Evolutionary conservation across 2,329 filamentous ascomycete species (phyloP), one percentile per base, ranked within the genome.

Genomic region (Fusarium xylarioides): DNA sequence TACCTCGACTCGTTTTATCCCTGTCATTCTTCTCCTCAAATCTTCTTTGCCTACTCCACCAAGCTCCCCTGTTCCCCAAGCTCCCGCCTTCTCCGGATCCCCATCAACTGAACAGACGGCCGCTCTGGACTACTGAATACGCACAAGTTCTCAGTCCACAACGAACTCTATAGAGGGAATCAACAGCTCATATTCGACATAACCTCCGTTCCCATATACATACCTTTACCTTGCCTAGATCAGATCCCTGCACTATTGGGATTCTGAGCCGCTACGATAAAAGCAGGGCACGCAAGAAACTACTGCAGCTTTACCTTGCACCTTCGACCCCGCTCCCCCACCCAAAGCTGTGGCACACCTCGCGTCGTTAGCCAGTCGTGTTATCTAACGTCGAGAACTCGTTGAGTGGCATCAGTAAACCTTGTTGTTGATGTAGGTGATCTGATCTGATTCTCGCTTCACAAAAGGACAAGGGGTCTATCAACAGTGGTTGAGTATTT

Each of bases 301-400:
- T 73, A 74, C 76, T 76, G 64, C 70, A 68, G 63, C 69, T 66
- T 70, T 64, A 74, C 75, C 75, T 76, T 76, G 70, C 63, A 67
- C 57, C 63, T 58, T 44, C 44, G 65, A 74, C 76, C 76, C 76
- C 76, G 75, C 76, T 71, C 73, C 76, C 74, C 76, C 76, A 77
- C 76, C 66, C 60, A 50, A 70, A 73, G 62, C 53, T 73, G 67
- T 74, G 62, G 70, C 68, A 68, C 74, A 70, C 69, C 69, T 71
- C 58, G 66, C 76, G 65, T 76, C 54, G 62, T 61, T 70, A 68
- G 59, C 66, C 71, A 76, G 70, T 77, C 74, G 69, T 63, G 72
- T 76, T 76, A 77, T 77, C 76, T 77, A 73, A 76, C 75, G 75
- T 74, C 76, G 60, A 69, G 66, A 42, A 57, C 72, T 74, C 62